Evolutionary conservation across 1,284 basidiomycete species (phyloP).

Genomic region (Anthracocystis panici-leucophaei): DNA sequence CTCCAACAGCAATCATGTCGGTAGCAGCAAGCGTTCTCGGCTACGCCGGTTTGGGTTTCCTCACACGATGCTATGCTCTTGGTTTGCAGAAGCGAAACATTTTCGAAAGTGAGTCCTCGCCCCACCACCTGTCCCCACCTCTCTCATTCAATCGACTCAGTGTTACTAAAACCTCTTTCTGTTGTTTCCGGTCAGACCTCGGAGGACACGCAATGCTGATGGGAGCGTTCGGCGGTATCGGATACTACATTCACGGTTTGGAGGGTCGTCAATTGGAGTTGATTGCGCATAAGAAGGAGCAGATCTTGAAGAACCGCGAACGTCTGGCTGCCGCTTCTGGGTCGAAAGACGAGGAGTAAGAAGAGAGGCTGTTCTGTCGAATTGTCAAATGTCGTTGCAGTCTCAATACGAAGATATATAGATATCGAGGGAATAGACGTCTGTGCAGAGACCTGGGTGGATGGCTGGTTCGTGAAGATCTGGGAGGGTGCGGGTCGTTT

Average conservation of each 20-base stretch:
- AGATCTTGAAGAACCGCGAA: constrained; percentile 60
- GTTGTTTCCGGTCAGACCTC: constrained; percentile 46
- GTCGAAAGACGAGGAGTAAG: constrained; percentile 25
- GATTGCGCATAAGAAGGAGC: constrained; percentile 64
- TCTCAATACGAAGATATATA: constrained; percentile 4
- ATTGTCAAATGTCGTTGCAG: neutral
- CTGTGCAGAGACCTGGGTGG: too few relatives aligned
- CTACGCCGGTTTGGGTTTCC: constrained; percentile 66
- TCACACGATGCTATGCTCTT: constrained; percentile 67
- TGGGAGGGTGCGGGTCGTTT: too few relatives aligned
- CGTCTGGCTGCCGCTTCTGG: constrained; percentile 17
- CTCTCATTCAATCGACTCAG: neutral
- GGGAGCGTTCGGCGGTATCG: constrained; percentile 60
- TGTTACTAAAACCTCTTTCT: neutral
- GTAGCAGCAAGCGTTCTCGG: constrained; percentile 64
- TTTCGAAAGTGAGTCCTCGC: constrained; percentile 64
- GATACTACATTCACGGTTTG: constrained; percentile 67
- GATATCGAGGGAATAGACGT: neutral
- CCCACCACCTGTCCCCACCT: too few relatives aligned
- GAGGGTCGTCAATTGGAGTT: constrained; percentile 58
- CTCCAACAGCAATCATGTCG: constrained; percentile 24
- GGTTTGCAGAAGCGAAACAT: constrained; percentile 68
- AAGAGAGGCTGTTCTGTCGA: neutral
- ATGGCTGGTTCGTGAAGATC: too few relatives aligned
- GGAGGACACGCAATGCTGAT: constrained; percentile 65